Evolutionary conservation across 1,284 basidiomycete species (phyloP).

Genomic region (Ceraceosorus guamensis): DNA sequence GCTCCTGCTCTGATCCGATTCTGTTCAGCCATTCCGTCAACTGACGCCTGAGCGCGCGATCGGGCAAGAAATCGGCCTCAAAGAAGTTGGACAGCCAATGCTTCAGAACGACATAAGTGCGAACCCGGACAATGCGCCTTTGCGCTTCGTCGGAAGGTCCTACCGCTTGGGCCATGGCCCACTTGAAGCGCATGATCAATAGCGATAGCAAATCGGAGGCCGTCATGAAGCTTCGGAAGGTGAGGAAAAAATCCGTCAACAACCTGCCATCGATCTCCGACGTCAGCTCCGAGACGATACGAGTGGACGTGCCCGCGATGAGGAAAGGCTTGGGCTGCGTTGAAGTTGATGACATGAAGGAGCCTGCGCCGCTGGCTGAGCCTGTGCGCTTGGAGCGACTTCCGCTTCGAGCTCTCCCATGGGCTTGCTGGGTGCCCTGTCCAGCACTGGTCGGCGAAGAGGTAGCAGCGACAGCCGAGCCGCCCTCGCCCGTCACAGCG

Average conservation of each 20-base stretch:
- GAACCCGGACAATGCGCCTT: conserved; percentile 34
- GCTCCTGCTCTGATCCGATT: conserved; percentile 18
- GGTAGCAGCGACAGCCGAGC: background rate
- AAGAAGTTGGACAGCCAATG: conserved; percentile 40
- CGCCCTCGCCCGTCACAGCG: background rate
- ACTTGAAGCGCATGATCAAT: conserved; percentile 36
- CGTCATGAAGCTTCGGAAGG: conserved; percentile 31
- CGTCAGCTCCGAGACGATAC: conserved; percentile 39
- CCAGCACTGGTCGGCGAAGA: background rate
- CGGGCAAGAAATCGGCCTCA: conserved; percentile 35
- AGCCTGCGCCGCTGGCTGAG: conserved; percentile 1
- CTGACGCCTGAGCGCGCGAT: conserved; percentile 22
- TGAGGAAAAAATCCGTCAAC: conserved; percentile 39
- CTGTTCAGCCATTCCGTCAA: conserved; percentile 36
- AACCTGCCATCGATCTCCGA: conserved; percentile 35
- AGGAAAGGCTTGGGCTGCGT: conserved; percentile 10
- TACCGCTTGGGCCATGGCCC: conserved; percentile 24
- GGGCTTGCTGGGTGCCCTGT: background rate
- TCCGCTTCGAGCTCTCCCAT: background rate
- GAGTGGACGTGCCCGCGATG: conserved; percentile 28
- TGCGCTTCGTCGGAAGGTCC: conserved; percentile 28
- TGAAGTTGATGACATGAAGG: conserved; percentile 1
- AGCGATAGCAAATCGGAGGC: conserved; percentile 26
- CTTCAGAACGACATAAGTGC: conserved; percentile 40
- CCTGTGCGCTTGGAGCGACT: background rate